Conservation (phyloP, 2,329 filamentous ascomycete species). For the Parafenestella ontariensis region DNA sequence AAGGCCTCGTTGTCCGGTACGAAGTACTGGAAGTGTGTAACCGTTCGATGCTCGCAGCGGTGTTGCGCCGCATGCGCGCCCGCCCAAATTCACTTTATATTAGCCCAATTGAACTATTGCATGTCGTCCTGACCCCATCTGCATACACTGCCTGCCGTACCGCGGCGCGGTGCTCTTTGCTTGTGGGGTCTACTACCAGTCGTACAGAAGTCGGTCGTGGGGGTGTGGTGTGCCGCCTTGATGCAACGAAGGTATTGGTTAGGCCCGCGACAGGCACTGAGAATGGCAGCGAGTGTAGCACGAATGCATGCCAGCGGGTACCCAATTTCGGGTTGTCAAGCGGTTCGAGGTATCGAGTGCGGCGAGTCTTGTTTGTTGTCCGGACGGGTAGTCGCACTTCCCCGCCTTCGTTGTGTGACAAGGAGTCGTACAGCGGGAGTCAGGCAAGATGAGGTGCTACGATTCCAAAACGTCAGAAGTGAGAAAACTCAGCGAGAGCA, state of each 20-base stretch:
- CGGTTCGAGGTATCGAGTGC: constrained; percentile 4
- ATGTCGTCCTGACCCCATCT: background rate
- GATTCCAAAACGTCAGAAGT: background rate
- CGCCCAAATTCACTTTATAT: background rate
- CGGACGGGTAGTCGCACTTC: constrained; percentile 6
- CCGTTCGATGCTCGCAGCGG: background rate
- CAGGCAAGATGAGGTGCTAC: background rate
- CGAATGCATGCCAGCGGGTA: background rate
- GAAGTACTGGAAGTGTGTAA: background rate
- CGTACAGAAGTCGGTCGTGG: background rate
- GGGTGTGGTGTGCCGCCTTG: background rate
- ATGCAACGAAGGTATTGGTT: background rate
- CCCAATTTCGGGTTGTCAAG: background rate
- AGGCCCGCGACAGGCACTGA: background rate
- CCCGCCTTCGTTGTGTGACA: constrained; percentile 3
- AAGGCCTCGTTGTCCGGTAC: background rate
- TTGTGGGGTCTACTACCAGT: background rate
- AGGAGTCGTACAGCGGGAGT: background rate
- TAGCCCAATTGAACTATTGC: background rate
- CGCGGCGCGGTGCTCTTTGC: background rate
- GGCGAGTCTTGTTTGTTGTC: constrained; percentile 5
- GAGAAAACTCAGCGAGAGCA: background rate
- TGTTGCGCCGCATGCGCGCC: background rate
- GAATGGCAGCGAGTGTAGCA: background rate
- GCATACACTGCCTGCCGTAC: background rate